Percentiles rank a stretch among this genome's conserved stretches.
phyloP scores from a whole-genome alignment of 1,139 yeast genomes.

The Saccharomyces hybrid region DNA sequence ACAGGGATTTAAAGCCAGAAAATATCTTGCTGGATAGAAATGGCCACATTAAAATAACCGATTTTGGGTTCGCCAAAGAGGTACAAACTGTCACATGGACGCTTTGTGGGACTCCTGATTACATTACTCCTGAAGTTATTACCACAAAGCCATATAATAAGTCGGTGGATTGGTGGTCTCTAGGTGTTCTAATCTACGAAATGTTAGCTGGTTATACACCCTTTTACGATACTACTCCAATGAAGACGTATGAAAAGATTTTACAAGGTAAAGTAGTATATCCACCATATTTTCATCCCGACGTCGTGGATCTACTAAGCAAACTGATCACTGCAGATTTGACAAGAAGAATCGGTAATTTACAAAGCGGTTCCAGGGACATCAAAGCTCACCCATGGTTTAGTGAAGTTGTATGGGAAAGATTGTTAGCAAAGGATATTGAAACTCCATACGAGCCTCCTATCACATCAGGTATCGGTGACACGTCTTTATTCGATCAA shows the following conservation, averaged over 20 bases:
- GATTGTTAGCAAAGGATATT: slow-evolving; percentile 76
- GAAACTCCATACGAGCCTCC: slow-evolving; percentile 99
- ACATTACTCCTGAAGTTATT: slow-evolving; percentile 96
- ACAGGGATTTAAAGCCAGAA: slow-evolving; percentile 94
- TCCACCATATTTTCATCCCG: slow-evolving; percentile 85
- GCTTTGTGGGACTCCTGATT: slow-evolving; percentile 95
- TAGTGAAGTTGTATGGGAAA: slow-evolving; percentile 92
- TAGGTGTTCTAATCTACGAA: slow-evolving; percentile 88
- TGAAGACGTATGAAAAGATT: slow-evolving; percentile 95
- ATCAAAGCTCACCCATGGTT: slow-evolving; percentile 93
- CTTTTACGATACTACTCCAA: slow-evolving; percentile 91
- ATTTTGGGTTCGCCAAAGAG: slow-evolving; percentile 95
- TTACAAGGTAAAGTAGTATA: slow-evolving; percentile 79
- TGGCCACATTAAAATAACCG: slow-evolving; percentile 93
- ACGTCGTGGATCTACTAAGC: slow-evolving; percentile 73
- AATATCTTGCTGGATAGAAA: slow-evolving; percentile 84
- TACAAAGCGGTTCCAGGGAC: slow-evolving; percentile 85
- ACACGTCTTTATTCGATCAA: slow-evolving; percentile 84
- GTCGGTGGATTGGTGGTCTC: slow-evolving; percentile 98
- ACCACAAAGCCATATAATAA: slow-evolving; percentile 95
- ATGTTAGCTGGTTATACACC: slow-evolving; percentile 98
- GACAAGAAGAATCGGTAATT: slow-evolving; percentile 83
- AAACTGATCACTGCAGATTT: slow-evolving; percentile 83
- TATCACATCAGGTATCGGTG: slow-evolving; percentile 93
- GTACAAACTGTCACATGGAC: slow-evolving; percentile 94